These are phyloP conservation scores for Musa itinerans DNA, from an alignment of 176 grass and related monocot species.

Conservation along the genomic window DNA sequence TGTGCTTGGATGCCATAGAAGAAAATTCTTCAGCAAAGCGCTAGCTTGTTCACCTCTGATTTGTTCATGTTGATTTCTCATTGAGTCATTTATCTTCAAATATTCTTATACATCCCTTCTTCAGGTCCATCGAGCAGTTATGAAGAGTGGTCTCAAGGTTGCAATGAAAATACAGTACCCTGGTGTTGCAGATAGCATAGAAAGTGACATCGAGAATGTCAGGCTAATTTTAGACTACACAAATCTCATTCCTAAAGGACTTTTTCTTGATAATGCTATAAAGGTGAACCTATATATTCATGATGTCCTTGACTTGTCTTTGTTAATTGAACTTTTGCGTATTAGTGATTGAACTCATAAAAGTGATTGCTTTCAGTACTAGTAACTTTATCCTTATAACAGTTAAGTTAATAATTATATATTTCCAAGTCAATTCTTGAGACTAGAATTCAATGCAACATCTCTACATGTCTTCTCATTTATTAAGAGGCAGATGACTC, in stretches of 20 bases:
- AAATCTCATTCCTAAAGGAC: slow-evolving; percentile 67
- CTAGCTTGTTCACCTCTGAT: not conserved
- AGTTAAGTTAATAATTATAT: too few species aligned
- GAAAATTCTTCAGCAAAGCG: not conserved
- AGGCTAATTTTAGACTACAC: slow-evolving; percentile 73
- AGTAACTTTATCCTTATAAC: not conserved
- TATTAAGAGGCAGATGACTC: not conserved
- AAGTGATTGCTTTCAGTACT: not conserved
- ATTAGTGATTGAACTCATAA: not conserved
- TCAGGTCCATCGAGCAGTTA: slow-evolving; percentile 71
- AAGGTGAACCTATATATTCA: slow-evolving; percentile 39
- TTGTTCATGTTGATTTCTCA: not conserved
- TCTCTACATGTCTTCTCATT: not conserved
- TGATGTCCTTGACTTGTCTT: not conserved
- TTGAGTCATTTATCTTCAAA: slow-evolving; percentile 4
- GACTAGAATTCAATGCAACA: too few species aligned
- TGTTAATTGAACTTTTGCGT: not conserved
- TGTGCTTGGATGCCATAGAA: not conserved
- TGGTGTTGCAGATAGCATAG: slow-evolving; percentile 90
- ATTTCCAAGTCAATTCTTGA: too few species aligned
- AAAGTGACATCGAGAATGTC: slow-evolving; percentile 95
- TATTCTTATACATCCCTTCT: not conserved
- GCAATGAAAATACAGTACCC: slow-evolving; percentile 99
- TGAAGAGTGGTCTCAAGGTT: slow-evolving; percentile 67
- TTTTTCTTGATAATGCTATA: slow-evolving; percentile 94